Base-by-base conservation (phyloP, 176 grass and related monocot species). In the Hsuehochloa calcarea region DNA sequence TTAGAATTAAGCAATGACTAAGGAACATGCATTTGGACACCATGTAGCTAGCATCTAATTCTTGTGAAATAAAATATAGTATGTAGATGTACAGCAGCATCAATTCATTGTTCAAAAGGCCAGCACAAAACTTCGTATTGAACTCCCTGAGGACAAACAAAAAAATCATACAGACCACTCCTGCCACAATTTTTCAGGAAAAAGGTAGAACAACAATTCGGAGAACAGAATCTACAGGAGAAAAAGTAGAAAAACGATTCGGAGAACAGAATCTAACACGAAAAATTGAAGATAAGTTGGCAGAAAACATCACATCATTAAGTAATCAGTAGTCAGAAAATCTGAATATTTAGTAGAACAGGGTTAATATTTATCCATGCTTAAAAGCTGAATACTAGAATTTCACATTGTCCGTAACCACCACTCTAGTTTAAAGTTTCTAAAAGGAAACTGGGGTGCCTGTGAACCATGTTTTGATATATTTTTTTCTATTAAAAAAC, bases 191-290 rank as follows among this genome's bases (percentile, higher is more conserved):
- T 61, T 81, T 75, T 34, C 11, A 38, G 17, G 69, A 54, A 34
- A 34, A 34, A 34, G 2, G 31, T 34, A 34, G 31, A 34, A 34
- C 31, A 34, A 34, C 31, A 3, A 34, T 34, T 34, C 2, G 2
- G 31, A 34, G 31, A 34, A 34, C 31, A 34, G 1, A 34, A 34
- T 34, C 31, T 34, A 34, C 31, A 34, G 31, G 31, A 34, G 31
- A 34, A 34, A 43, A 62, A 31, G 44, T 81, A 49, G 16, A 70
- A 2, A 11, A 44, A 50, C 3, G 27, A 44, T 59, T 80, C 52
- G 51, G 77, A 85, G 41, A 67, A 62, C 74, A 79, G 11, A 79
- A 68, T 78, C 37, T 59, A n/a, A 72, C 88, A 87, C 20, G 58
- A 5, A 34, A 68, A 82, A 59, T 17, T 43, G 8, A 83, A 84